A percentile compares a stretch with the other conserved stretches of the same genome.
Conservation (phyloP, 768 basidiomycete species). For the Melanogaster broomeanus region DNA sequence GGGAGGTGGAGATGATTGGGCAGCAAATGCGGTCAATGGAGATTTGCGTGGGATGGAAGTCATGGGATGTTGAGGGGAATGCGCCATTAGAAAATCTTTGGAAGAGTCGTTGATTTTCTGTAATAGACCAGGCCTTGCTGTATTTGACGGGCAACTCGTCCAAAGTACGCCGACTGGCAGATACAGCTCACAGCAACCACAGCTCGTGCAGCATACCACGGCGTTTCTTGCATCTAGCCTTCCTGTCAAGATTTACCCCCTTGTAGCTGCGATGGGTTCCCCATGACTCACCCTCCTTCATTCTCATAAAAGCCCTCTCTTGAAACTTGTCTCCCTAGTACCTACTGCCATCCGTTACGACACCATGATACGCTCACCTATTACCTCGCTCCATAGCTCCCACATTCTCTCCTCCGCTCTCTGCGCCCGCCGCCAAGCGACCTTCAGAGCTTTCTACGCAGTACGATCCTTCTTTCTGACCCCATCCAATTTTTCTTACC, state of each 20-base stretch:
- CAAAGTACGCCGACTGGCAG: slow-evolving; percentile 19
- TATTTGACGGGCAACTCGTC: background rate
- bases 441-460: slow-evolving; percentile 56
- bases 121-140: slow-evolving; percentile 15
- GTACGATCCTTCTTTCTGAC: slow-evolving; percentile 37
- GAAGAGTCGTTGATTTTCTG: background rate
- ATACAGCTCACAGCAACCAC: slow-evolving; percentile 31
- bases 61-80: slow-evolving; percentile 1
- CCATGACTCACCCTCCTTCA: background rate
- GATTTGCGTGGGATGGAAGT: background rate
- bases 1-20: background rate
- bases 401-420: slow-evolving; percentile 31
- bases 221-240: background rate
- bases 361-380: slow-evolving; percentile 40
- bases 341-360: background rate
- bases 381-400: slow-evolving; percentile 24
- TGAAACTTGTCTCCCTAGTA: background rate
- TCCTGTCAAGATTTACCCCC: slow-evolving; percentile 11
- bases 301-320: slow-evolving; percentile 18
- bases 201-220: slow-evolving; percentile 13
- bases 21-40: background rate
- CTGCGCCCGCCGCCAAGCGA: slow-evolving; percentile 38
- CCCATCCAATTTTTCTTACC: slow-evolving; percentile 10
- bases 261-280: background rate
- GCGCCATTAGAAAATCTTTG: slow-evolving; percentile 3